These are phyloP conservation scores for Tricholoma bakamatsutake DNA, from an alignment of 768 basidiomycete species.

Conservation along the genomic window DNA sequence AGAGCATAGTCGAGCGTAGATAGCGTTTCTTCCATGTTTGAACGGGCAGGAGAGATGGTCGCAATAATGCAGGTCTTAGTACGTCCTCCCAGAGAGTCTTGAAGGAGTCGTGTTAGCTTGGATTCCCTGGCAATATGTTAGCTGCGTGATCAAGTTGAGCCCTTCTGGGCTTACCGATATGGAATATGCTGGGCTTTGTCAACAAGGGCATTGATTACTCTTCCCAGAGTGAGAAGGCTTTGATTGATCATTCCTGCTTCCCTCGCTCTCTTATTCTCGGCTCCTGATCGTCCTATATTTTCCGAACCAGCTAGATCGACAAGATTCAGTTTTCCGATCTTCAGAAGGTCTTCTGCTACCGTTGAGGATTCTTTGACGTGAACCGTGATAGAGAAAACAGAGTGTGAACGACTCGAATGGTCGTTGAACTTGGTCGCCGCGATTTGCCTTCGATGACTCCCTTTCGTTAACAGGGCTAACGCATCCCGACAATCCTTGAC, in stretches of 20 bases:
- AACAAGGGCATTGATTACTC: conserved; percentile 95
- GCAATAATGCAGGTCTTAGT: conserved; percentile 99
- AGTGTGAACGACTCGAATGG: conserved; percentile 95
- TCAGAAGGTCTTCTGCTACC: conserved; percentile 82
- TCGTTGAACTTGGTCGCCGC: conserved; percentile 98
- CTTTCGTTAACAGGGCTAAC: conserved; percentile 77
- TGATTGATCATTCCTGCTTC: conserved; percentile 99
- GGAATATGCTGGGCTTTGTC: conserved; percentile 90
- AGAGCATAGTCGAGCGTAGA: conserved; percentile 97
- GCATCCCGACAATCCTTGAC: conserved; percentile 84
- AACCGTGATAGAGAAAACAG: conserved; percentile 94
- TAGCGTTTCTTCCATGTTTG: conserved; percentile 94
- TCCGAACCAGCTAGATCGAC: conserved; percentile 98
- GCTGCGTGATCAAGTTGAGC: not conserved
- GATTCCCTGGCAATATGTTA: conserved; percentile 61
- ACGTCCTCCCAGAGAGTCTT: conserved; percentile 97
- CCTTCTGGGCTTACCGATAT: conserved; percentile 57
- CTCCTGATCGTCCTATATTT: conserved; percentile 93
- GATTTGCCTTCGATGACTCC: conserved; percentile 85
- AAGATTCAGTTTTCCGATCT: conserved; percentile 92
- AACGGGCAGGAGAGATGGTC: conserved; percentile 89
- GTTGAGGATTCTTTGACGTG: conserved; percentile 80
- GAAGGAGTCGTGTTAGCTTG: conserved; percentile 92
- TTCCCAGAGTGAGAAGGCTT: conserved; percentile 90
- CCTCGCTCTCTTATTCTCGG: conserved; percentile 89